Conservation (phyloP, 176 grass and related monocot genomes). For the Rhipidocladum racemiflorum region DNA sequence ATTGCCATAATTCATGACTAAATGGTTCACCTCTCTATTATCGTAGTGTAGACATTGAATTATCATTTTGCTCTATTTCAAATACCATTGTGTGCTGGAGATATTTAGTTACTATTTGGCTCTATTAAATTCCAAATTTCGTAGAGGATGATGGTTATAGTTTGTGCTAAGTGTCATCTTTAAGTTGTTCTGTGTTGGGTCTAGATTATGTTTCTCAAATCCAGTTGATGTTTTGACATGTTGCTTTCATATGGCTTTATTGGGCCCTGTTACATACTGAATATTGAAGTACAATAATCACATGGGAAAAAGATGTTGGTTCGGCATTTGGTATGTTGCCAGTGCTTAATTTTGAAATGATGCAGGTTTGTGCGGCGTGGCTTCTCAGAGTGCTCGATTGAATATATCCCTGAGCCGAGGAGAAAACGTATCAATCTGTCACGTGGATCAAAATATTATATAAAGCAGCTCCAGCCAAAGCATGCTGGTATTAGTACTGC, state of each 20-base stretch:
- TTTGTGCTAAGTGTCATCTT: not conserved
- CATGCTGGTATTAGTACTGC: conserved; percentile 29
- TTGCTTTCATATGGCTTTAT: not conserved
- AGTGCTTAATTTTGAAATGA: conserved; percentile 28
- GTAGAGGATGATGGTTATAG: not conserved
- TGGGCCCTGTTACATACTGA: not conserved
- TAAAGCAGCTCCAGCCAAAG: conserved; percentile 64
- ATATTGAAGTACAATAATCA: not conserved
- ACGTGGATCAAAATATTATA: conserved; percentile 86
- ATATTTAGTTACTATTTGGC: not conserved
- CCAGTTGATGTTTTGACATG: not conserved
- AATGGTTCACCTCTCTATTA: not conserved
- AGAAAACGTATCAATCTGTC: conserved; percentile 71
- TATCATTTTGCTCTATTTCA: not conserved
- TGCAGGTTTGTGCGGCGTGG: conserved; percentile 88
- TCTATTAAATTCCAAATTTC: not conserved
- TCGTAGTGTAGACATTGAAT: not conserved
- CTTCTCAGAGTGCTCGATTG: conserved; percentile 69
- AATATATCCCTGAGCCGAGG: conserved; percentile 67
- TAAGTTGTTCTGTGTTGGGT: not conserved
- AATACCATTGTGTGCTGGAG: not conserved
- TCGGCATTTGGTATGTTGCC: not conserved
- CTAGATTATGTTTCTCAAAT: not conserved
- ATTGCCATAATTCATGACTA: not conserved
- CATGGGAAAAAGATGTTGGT: not conserved